phyloP scores from a whole-genome alignment of 108 stramenopile species.

The Cylindrotheca closterium region DNA sequence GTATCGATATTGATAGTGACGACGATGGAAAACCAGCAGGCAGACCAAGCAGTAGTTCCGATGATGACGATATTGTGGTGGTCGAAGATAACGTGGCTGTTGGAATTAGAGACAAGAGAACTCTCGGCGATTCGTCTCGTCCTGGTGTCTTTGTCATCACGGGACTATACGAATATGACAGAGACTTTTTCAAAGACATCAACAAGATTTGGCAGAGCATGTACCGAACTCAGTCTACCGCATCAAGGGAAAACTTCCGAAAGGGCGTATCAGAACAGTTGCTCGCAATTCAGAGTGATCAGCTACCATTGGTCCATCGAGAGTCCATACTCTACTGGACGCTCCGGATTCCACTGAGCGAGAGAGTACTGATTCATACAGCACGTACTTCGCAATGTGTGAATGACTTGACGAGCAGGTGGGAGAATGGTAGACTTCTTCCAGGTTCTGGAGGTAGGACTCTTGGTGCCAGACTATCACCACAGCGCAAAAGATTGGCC shows the following conservation, averaged over 20 bases:
- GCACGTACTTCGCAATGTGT: neutral
- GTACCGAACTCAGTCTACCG: neutral
- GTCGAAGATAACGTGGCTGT: neutral
- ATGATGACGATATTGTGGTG: neutral
- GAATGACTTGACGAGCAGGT: neutral
- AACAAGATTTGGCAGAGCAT: conserved; percentile 5
- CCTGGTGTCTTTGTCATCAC: neutral
- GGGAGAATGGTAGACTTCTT: neutral
- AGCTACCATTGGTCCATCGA: neutral
- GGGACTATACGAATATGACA: conserved; percentile 14
- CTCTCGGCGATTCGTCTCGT: neutral
- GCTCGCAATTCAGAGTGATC: neutral
- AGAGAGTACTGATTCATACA: neutral
- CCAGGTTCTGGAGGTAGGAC: no score
- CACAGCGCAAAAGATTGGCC: no score
- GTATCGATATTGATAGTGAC: neutral
- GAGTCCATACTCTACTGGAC: conserved; percentile 6
- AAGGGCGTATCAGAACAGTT: neutral
- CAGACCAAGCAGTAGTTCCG: neutral
- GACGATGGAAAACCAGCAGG: neutral
- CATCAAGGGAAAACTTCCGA: neutral
- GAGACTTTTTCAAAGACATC: conserved; percentile 10
- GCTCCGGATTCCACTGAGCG: conserved; percentile 4
- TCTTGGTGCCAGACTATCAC: no score
- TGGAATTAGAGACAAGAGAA: neutral